phyloP scores from a whole-genome alignment of 805 yeast genomes.

The Candida hungchunana region DNA sequence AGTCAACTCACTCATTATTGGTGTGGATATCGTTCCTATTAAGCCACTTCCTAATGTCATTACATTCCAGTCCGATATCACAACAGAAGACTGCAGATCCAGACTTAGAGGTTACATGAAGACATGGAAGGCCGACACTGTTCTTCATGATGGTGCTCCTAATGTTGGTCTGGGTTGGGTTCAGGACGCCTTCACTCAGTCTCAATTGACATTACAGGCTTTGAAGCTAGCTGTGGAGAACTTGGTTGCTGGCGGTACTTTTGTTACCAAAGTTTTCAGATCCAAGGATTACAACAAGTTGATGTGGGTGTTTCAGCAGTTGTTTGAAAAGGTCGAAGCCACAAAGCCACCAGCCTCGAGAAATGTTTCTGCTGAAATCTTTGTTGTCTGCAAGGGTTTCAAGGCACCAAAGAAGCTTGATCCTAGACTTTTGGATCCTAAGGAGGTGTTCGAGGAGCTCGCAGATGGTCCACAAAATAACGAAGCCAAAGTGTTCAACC shows the following conservation, averaged over 20 bases:
- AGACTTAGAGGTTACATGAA: constrained; percentile 92
- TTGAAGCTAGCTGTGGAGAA: constrained; percentile 92
- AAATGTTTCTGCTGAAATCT: constrained; percentile 98
- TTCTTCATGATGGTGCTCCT: constrained; percentile 99
- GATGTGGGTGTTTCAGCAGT: constrained; percentile 95
- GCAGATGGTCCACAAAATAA: constrained; percentile 69
- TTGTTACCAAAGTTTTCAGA: constrained; percentile 94
- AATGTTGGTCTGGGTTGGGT: constrained; percentile 99
- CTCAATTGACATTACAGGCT: constrained; percentile 92
- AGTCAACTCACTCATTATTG: constrained; percentile 85
- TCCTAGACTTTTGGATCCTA: constrained; percentile 87
- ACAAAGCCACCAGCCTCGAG: constrained; percentile 99
- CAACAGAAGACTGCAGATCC: constrained; percentile 96
- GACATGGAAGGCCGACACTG: constrained; percentile 98
- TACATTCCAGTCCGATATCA: constrained; percentile 93
- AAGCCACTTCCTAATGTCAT: constrained; percentile 93
- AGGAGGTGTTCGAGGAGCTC: constrained; percentile 90
- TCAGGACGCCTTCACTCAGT: constrained; percentile 98
- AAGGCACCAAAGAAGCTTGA: constrained; percentile 95
- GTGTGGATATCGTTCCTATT: constrained; percentile 98
- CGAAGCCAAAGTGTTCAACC: constrained; percentile 92
- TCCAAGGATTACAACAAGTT: constrained; percentile 98
- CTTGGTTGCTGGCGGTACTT: constrained; percentile 86
- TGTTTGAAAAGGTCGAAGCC: constrained; percentile 95
- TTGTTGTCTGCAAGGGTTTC: constrained; percentile 93